Evolutionary conservation across 2,329 filamentous ascomycete species (phyloP), one percentile per base, ranked within the genome.

Genomic region (Aurifilum marmelostoma): DNA sequence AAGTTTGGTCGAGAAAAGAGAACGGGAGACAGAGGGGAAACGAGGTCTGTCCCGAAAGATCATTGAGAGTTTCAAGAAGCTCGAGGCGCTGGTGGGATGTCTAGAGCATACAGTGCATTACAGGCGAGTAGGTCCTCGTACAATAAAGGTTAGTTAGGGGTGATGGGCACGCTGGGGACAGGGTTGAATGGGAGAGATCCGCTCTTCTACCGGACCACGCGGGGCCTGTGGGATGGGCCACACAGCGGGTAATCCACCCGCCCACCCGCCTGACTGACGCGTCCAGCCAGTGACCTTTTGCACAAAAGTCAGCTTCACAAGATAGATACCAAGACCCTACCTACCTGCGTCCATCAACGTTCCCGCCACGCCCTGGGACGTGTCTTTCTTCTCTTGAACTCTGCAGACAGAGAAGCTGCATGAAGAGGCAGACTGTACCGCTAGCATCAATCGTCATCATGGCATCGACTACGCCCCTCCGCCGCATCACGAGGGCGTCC

Each of bases 401-500:
- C 32, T 12, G 32, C 24, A 39, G 52, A 37, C 7, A 60, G 39
- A 5, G 21, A 16, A 52, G 16, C 54, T 39, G 61, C 61, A 65
- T 68, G 61, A 60, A 41, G 16, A 37, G 1, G 12, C 27, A 18
- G 18, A 8, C 50, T 64, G 24, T 7, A n/a, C 61, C n/a, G 37
- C 18, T 56, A 16, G 9, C 29, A 41, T 27, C 39, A 27, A 39
- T 14, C 56, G 54, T 7, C 60, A 71, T 4, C 60, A 71, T 71
- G 69, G 74, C 73, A 50, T 74, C 76, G 29, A 50, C 60, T 2
- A 61, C 32, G 4, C 69, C 67, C 2, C 79, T 80, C 11, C 82
- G 82, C 59, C 82, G 85, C 70, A 82, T 82, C 68, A 84, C 88
- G 72, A 79, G 86, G 71, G 79, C 83, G n/a, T 78, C 79, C 2